Conservation (phyloP, 176 grass and related monocot genomes). For the Oryza officinalis region DNA sequence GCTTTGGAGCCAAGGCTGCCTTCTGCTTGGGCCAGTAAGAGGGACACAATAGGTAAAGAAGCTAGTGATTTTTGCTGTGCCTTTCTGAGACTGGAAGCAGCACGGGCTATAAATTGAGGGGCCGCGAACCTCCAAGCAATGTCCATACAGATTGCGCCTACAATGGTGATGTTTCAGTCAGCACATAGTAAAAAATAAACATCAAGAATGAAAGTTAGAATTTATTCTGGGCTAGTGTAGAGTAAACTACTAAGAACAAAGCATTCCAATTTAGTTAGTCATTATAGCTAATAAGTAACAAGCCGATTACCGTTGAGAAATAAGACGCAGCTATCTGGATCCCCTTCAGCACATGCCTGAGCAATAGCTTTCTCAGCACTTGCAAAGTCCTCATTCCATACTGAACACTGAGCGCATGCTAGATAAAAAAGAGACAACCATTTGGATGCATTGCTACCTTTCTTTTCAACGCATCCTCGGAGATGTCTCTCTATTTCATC, state of each 20-base stretch:
- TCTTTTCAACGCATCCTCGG: slow-evolving; percentile 49
- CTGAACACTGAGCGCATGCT: slow-evolving; percentile 70
- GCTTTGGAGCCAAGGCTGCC: slow-evolving; percentile 81
- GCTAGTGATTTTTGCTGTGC: slow-evolving; percentile 64
- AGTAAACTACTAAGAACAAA: neutral
- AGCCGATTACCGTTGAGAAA: slow-evolving; percentile 69
- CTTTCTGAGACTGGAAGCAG: slow-evolving; percentile 69
- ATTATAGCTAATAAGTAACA: neutral
- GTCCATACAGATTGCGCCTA: slow-evolving; percentile 81
- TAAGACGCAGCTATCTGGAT: slow-evolving; percentile 76
- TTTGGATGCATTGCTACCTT: slow-evolving; percentile 47
- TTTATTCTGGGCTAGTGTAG: neutral
- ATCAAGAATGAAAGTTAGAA: neutral
- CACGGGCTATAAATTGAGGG: slow-evolving; percentile 71
- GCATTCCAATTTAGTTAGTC: neutral
- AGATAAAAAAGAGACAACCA: slow-evolving; percentile 78
- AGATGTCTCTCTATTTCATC: slow-evolving; percentile 66
- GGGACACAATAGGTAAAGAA: slow-evolving; percentile 61
- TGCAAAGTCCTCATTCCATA: slow-evolving; percentile 66
- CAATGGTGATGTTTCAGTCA: slow-evolving; percentile 30
- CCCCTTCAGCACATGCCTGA: slow-evolving; percentile 62
- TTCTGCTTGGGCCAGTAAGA: slow-evolving; percentile 89
- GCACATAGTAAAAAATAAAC: neutral
- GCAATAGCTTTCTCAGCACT: slow-evolving; percentile 70
- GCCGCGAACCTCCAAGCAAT: slow-evolving; percentile 60